These are phyloP conservation scores for Petunia axillaris DNA, from an alignment of 257 asterid genomes.

Conservation along the genomic window DNA sequence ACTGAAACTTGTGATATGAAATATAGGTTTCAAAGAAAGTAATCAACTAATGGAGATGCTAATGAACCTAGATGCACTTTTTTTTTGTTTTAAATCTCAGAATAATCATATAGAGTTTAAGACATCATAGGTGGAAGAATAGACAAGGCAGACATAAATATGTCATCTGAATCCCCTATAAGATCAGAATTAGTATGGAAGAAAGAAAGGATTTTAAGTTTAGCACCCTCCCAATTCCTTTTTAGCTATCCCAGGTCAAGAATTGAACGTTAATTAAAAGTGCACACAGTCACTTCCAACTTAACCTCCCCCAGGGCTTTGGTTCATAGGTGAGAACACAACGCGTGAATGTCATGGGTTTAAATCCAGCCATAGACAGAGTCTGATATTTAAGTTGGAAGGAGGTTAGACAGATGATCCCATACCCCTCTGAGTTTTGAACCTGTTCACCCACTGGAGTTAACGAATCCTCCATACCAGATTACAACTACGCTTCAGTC, in stretches of 20 bases:
- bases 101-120: not conserved
- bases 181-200: too few species aligned
- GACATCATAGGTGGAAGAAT: not conserved
- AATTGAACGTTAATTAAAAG: too few species aligned
- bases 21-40: not conserved
- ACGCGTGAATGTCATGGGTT: not conserved
- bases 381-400: not conserved
- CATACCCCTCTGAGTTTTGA: not conserved
- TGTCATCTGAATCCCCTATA: slow-evolving; percentile 5
- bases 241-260: not conserved
- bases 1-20: not conserved
- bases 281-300: not conserved
- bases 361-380: not conserved
- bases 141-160: slow-evolving; percentile 1
- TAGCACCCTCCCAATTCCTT: not conserved
- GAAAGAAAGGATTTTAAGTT: not conserved
- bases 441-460: not conserved
- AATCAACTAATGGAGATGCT: not conserved
- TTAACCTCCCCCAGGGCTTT: not conserved
- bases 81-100: not conserved
- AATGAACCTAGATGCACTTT: slow-evolving; percentile 9
- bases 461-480: too few species aligned
- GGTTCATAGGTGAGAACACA: not conserved
- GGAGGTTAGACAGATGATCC: not conserved
- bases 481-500: too few species aligned